These are phyloP conservation scores for Passiflora organensis DNA, from an alignment of 345 rosid species.

Conservation along the genomic window DNA sequence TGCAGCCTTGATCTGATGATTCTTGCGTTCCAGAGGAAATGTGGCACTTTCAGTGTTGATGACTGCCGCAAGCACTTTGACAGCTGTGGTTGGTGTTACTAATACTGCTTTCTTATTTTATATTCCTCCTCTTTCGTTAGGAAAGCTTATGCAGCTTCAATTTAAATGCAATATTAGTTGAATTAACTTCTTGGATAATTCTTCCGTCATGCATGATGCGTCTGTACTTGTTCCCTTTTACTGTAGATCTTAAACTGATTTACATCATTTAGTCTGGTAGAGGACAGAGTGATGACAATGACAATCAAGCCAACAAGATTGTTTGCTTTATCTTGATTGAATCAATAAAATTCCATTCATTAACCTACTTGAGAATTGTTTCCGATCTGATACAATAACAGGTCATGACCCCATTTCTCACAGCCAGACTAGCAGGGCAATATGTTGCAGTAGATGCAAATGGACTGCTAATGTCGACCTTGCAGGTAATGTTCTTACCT, in stretches of 20 bases:
- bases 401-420: slow-evolving; percentile 88
- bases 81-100: slow-evolving; percentile 70
- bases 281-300: too few species aligned
- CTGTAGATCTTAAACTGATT: too few species aligned
- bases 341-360: too few species aligned
- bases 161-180: neutral
- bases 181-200: neutral
- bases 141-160: neutral
- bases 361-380: too few species aligned
- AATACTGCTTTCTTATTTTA: neutral
- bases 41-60: slow-evolving; percentile 86
- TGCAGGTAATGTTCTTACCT: slow-evolving; percentile 48
- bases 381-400: too few species aligned
- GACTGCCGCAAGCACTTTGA: slow-evolving; percentile 85
- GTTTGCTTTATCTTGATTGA: too few species aligned
- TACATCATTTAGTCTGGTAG: too few species aligned
- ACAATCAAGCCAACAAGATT: too few species aligned
- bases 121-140: slow-evolving; percentile 3
- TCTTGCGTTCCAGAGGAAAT: slow-evolving; percentile 59
- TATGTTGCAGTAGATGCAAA: slow-evolving; percentile 79
- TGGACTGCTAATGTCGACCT: slow-evolving; percentile 61
- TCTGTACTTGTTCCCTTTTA: too few species aligned
- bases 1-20: slow-evolving; percentile 15
- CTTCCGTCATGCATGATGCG: too few species aligned
- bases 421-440: slow-evolving; percentile 79